phyloP scores from a whole-genome alignment of 768 basidiomycete genomes.

The Tricholoma terreum region DNA sequence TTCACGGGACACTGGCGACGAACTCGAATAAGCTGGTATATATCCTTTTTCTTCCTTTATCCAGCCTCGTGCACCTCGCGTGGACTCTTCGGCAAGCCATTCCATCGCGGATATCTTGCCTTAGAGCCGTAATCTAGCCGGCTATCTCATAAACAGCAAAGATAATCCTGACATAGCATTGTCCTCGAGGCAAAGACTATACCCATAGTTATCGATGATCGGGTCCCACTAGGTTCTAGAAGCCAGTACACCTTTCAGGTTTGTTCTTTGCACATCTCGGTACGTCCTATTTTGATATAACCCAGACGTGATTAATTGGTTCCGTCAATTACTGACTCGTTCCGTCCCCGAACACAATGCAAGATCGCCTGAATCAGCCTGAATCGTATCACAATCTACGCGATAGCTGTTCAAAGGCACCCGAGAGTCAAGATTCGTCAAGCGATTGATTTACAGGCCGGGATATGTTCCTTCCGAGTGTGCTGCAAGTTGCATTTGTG shows the following conservation, averaged over 20 bases:
- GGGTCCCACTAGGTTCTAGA: background rate
- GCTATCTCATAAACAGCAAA: background rate
- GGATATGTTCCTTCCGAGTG: conserved; percentile 1
- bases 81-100: background rate
- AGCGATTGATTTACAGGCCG: conserved; percentile 5
- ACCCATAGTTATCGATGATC: background rate
- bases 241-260: background rate
- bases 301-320: background rate
- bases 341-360: background rate
- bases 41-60: background rate
- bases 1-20: background rate
- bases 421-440: conserved; percentile 5
- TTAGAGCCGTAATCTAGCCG: background rate
- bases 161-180: background rate
- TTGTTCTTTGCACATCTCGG: background rate
- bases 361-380: background rate
- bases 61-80: background rate
- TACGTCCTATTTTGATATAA: background rate
- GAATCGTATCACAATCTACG: background rate
- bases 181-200: background rate
- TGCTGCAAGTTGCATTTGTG: background rate
- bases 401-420: conserved; percentile 6
- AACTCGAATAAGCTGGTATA: background rate
- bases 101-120: no score
- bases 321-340: background rate